These are phyloP conservation scores for Torulaspora quercuum DNA, from an alignment of 805 yeast species.

Conservation along the genomic window DNA sequence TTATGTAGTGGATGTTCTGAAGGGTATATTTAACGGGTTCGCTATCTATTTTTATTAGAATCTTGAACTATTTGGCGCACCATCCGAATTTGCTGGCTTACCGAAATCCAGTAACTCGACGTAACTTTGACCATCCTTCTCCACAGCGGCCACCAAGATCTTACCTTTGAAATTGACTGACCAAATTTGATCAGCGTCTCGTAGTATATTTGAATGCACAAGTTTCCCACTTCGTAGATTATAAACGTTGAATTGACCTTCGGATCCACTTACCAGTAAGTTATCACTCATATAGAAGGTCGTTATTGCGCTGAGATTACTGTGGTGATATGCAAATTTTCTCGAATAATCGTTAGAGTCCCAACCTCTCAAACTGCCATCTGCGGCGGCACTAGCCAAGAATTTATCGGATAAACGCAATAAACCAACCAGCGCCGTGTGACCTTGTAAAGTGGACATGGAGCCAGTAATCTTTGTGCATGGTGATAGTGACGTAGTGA, in stretches of 20 bases:
- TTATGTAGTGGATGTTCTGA: no score
- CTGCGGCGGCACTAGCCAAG: conserved; percentile 94
- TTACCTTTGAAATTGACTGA: conserved; percentile 84
- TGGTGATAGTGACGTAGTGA: conserved; percentile 24
- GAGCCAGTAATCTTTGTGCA: conserved; percentile 33
- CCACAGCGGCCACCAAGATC: conserved; percentile 89
- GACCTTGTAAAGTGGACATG: conserved; percentile 74
- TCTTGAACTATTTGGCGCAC: no score
- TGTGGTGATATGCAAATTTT: conserved; percentile 60
- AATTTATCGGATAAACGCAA: conserved; percentile 71
- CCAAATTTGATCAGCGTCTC: conserved; percentile 88
- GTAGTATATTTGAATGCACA: conserved; percentile 64
- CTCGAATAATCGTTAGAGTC: conserved; percentile 74
- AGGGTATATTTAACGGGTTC: no score
- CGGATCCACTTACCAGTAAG: conserved; percentile 84
- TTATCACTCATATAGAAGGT: conserved; percentile 89
- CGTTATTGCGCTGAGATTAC: conserved; percentile 85
- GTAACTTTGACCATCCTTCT: conserved; percentile 63
- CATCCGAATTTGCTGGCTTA: conserved; percentile 14
- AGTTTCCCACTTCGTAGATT: conserved; percentile 73
- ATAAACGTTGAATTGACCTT: conserved; percentile 83
- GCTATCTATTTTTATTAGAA: no score
- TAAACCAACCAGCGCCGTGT: conserved; percentile 84
- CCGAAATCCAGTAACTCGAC: conserved; percentile 86
- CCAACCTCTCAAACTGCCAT: conserved; percentile 89